These are phyloP conservation scores for Phanerochaete sordida DNA, from an alignment of 768 basidiomycete species.

Conservation along the genomic window DNA sequence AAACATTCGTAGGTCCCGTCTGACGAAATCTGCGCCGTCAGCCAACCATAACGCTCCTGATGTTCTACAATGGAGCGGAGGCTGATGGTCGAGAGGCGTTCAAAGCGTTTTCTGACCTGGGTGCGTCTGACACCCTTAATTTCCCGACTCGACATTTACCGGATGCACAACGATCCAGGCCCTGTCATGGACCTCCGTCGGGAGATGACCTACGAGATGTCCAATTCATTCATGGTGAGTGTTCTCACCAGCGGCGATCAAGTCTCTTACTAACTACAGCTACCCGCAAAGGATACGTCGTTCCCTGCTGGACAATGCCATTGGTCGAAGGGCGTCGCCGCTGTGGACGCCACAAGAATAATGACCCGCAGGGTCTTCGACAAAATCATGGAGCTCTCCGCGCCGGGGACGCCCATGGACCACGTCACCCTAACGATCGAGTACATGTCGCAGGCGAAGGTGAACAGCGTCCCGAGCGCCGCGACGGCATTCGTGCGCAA, in stretches of 20 bases:
- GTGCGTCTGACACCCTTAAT: too few species aligned
- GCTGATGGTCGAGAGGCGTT: conserved; percentile 38
- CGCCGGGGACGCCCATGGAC: conserved; percentile 20
- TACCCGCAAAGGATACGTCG: conserved; percentile 39
- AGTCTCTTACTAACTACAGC: too few species aligned
- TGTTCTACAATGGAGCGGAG: conserved; percentile 47
- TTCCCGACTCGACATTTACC: background rate
- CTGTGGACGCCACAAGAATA: conserved; percentile 26
- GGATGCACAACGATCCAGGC: conserved; percentile 21
- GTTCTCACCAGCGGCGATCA: too few species aligned
- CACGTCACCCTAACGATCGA: conserved; percentile 33
- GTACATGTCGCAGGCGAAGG: conserved; percentile 37
- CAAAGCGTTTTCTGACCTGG: conserved; percentile 39
- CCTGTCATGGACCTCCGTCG: conserved; percentile 36
- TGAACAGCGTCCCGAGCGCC: conserved; percentile 24
- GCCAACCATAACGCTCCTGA: conserved; percentile 22
- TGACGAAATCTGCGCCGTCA: background rate
- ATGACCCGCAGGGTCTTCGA: conserved; percentile 29
- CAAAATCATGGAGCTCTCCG: conserved; percentile 26
- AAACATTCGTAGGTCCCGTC: background rate
- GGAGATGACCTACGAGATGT: conserved; percentile 41
- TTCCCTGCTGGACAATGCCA: conserved; percentile 32
- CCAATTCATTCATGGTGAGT: conserved; percentile 36
- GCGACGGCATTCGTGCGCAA: conserved; percentile 42
- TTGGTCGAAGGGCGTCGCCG: conserved; percentile 41